Conservation (phyloP, 2,329 filamentous ascomycete genomes). For the Fusarium chlamydosporum region DNA sequence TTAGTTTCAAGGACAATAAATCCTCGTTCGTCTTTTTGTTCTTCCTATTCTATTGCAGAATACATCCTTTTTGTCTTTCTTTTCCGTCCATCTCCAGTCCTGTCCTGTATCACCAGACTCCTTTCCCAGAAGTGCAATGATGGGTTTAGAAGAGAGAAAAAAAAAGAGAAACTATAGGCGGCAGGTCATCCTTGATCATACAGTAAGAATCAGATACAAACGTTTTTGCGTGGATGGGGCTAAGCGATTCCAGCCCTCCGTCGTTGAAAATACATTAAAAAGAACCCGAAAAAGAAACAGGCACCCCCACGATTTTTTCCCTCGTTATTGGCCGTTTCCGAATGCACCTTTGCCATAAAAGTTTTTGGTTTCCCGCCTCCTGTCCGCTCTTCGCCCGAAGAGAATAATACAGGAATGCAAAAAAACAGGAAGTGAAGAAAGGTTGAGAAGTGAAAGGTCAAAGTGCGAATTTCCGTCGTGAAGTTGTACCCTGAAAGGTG, state of each 20-base stretch:
- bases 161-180: conserved; percentile 15
- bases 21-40: conserved; percentile 41
- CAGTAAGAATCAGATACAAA: conserved; percentile 36
- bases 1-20: conserved; percentile 25
- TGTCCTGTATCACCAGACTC: conserved; percentile 28
- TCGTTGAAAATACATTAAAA: conserved; percentile 38
- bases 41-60: conserved; percentile 42
- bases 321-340: conserved; percentile 33
- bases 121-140: conserved; percentile 35
- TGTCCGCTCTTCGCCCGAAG: conserved; percentile 30
- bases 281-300: conserved; percentile 26
- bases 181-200: conserved; percentile 35
- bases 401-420: conserved; percentile 19
- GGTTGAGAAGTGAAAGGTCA: conserved; percentile 10
- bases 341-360: conserved; percentile 29
- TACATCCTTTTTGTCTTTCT: conserved; percentile 41
- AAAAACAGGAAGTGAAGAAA: conserved; percentile 27
- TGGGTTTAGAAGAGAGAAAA: conserved; percentile 19
- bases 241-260: conserved; percentile 17
- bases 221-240: conserved; percentile 17
- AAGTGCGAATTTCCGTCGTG: conserved; percentile 11
- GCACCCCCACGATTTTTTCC: conserved; percentile 15
- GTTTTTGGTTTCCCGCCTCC: conserved; percentile 33
- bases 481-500: conserved; percentile 41
- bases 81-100: conserved; percentile 28